Percentiles rank a stretch among this genome's conserved stretches.
phyloP scores from a whole-genome alignment of 2,329 filamentous ascomycete species.

The Colletotrichum coccodes region DNA sequence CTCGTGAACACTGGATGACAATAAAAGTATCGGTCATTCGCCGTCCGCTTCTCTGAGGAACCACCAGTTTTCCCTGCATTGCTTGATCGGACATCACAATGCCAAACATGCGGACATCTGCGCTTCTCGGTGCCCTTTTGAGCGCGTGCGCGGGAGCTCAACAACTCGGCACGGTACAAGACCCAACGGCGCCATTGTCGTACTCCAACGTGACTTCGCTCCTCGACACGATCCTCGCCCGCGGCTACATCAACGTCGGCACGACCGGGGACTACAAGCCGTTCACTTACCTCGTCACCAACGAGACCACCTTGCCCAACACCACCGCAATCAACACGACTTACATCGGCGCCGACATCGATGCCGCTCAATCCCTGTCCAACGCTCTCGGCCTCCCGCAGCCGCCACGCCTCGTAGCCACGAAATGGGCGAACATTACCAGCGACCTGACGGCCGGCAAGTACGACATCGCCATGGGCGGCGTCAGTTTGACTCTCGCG shows the following conservation, averaged over 20 bases:
- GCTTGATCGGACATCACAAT: background rate
- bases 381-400: constrained; percentile 29
- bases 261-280: constrained; percentile 32
- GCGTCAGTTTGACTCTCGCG: constrained; percentile 27
- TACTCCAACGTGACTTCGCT: constrained; percentile 26
- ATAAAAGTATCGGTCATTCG: background rate
- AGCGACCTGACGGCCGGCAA: constrained; percentile 20
- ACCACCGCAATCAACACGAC: constrained; percentile 25
- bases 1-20: background rate
- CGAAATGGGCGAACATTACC: constrained; percentile 26
- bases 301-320: constrained; percentile 12
- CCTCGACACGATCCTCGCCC: constrained; percentile 24
- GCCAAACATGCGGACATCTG: background rate
- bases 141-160: background rate
- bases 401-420: constrained; percentile 17
- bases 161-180: background rate
- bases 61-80: background rate
- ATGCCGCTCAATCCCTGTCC: constrained; percentile 29
- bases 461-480: constrained; percentile 33
- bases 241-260: constrained; percentile 29
- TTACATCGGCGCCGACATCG: constrained; percentile 31
- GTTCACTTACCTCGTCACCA: constrained; percentile 29
- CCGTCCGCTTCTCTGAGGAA: background rate
- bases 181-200: background rate
- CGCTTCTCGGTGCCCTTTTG: background rate